A percentile compares a stretch with the other conserved stretches of the same genome.
These are phyloP conservation scores for Ophiostoma fasciatum DNA, from an alignment of 2,329 filamentous ascomycete species.

Conservation along the genomic window DNA sequence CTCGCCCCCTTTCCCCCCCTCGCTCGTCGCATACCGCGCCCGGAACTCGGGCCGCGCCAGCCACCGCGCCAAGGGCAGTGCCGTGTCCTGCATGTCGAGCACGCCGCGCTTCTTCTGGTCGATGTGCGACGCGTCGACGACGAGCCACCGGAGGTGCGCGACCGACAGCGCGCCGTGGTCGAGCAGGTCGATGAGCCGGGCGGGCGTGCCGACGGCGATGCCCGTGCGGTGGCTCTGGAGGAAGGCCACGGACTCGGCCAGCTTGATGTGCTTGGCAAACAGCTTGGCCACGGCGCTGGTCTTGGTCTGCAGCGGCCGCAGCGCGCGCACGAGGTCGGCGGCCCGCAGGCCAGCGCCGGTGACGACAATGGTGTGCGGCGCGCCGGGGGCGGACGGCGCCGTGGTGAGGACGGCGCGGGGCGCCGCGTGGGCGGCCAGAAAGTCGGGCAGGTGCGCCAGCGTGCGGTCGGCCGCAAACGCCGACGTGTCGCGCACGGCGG, in stretches of 20 bases:
- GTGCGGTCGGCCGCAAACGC: conserved; percentile 47
- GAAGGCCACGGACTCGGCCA: conserved; percentile 70
- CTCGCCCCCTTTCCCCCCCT: conserved; percentile 9
- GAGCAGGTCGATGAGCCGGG: conserved; percentile 66
- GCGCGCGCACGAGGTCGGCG: conserved; percentile 62
- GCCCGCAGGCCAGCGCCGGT: conserved; percentile 72
- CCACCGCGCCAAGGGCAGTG: conserved; percentile 64
- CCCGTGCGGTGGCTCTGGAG: conserved; percentile 58
- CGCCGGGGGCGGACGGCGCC: conserved; percentile 52
- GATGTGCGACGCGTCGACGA: conserved; percentile 84
- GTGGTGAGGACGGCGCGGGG: conserved; percentile 16
- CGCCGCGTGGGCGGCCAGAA: conserved; percentile 55
- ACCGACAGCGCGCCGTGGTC: conserved; percentile 63
- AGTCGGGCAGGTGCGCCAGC: conserved; percentile 60
- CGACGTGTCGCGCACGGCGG: conserved; percentile 63
- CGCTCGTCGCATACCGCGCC: conserved; percentile 39
- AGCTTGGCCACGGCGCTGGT: conserved; percentile 71
- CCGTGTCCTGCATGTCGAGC: conserved; percentile 88
- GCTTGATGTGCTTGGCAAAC: conserved; percentile 97
- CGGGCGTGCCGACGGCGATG: conserved; percentile 81
- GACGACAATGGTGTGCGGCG: conserved; percentile 81
- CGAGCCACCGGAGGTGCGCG: conserved; percentile 57
- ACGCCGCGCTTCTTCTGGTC: conserved; percentile 90
- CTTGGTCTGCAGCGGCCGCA: conserved; percentile 68
- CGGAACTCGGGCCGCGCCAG: conserved; percentile 52